Conservation (phyloP, 495 filamentous ascomycete species). For the Extremus antarcticus region DNA sequence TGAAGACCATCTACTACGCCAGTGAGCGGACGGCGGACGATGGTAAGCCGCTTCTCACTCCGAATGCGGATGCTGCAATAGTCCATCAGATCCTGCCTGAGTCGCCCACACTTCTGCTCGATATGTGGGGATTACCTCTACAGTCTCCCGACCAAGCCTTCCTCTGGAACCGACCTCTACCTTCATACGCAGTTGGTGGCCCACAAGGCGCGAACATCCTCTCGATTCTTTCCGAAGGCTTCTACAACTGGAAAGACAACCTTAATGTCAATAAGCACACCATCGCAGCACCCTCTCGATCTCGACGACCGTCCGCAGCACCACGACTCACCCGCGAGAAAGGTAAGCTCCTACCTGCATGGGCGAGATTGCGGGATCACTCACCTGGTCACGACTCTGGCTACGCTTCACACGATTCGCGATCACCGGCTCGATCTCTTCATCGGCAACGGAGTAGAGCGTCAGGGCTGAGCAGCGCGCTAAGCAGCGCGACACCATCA, state of each 20-base stretch:
- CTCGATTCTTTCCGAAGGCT: slow-evolving; percentile 55
- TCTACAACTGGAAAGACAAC: slow-evolving; percentile 60
- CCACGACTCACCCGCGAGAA: slow-evolving; percentile 3
- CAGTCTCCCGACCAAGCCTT: slow-evolving; percentile 40
- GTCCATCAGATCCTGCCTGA: slow-evolving; percentile 49
- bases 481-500: background rate
- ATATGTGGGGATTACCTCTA: slow-evolving; percentile 65
- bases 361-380: slow-evolving; percentile 9
- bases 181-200: slow-evolving; percentile 42
- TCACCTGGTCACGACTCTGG: slow-evolving; percentile 16
- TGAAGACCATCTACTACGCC: slow-evolving; percentile 58
- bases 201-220: slow-evolving; percentile 44
- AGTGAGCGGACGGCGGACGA: slow-evolving; percentile 8
- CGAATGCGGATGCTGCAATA: slow-evolving; percentile 38
- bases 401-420: slow-evolving; percentile 10
- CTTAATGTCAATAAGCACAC: slow-evolving; percentile 47
- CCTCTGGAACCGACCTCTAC: slow-evolving; percentile 55
- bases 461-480: background rate
- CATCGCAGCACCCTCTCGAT: slow-evolving; percentile 31
- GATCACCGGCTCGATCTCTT: background rate
- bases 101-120: slow-evolving; percentile 52
- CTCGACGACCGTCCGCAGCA: slow-evolving; percentile 6
- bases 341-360: slow-evolving; percentile 9
- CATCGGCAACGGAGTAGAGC: background rate
- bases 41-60: slow-evolving; percentile 39